Conservation (phyloP, 306 rosid species). For the Cucurbita argyrosperma region DNA sequence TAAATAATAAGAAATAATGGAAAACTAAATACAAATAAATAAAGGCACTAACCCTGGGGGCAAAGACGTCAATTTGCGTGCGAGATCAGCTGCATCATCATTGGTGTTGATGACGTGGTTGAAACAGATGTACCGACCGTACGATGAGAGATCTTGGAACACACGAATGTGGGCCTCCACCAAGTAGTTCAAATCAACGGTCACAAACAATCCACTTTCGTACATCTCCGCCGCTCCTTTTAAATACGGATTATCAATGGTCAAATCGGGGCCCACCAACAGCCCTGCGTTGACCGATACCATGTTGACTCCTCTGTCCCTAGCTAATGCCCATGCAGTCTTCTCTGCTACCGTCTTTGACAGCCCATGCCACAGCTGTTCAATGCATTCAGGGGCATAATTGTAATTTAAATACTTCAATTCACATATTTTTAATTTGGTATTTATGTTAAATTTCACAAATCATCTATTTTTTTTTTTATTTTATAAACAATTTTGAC, state of each 20-base stretch:
- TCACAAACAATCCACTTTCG: constrained; percentile 64
- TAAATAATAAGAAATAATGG: neutral
- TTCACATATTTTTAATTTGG: no score
- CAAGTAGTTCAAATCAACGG: constrained; percentile 50
- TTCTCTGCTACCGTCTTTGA: constrained; percentile 75
- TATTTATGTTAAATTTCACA: no score
- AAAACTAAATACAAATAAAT: no score
- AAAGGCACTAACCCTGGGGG: constrained; percentile 25
- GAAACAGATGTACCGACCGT: constrained; percentile 86
- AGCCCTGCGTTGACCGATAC: constrained; percentile 51
- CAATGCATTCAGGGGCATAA: neutral
- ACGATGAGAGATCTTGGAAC: constrained; percentile 60
- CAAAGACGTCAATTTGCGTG: constrained; percentile 37
- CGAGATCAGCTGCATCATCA: constrained; percentile 50
- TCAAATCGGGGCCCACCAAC: constrained; percentile 29
- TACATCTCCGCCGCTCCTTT: constrained; percentile 98
- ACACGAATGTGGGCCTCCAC: constrained; percentile 56
- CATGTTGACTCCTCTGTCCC: constrained; percentile 80
- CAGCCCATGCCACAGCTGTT: constrained; percentile 83
- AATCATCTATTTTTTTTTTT: no score
- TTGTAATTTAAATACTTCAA: neutral
- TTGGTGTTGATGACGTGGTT: constrained; percentile 40
- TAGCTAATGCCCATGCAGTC: constrained; percentile 79
- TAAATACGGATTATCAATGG: constrained; percentile 40
- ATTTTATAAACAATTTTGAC: no score